These are phyloP conservation scores for Catharanthus roseus DNA, from an alignment of 257 asterid species.

Conservation along the genomic window DNA sequence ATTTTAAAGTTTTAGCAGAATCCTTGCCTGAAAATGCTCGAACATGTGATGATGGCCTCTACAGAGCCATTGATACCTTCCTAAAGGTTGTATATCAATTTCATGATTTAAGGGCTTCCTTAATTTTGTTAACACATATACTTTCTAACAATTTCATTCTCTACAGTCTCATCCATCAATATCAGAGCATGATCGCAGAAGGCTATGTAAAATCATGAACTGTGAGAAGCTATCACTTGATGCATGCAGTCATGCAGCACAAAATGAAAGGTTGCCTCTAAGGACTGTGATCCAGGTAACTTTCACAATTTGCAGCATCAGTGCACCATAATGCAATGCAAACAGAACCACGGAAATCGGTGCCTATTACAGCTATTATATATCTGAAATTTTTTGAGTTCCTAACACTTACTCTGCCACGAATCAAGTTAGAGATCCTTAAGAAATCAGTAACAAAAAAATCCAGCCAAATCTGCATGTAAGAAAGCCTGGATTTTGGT, in stretches of 20 bases:
- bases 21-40: constrained; percentile 60
- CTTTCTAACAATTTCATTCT: constrained; percentile 9
- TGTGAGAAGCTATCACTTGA: constrained; percentile 76
- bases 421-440: not conserved
- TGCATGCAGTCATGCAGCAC: constrained; percentile 85
- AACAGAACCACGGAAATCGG: not conserved
- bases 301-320: constrained; percentile 1
- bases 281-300: constrained; percentile 77
- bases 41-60: constrained; percentile 66
- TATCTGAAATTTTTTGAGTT: constrained; percentile 1
- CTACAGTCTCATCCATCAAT: constrained; percentile 62
- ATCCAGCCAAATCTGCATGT: no score
- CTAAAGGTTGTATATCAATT: constrained; percentile 66
- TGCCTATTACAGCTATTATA: not conserved
- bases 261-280: constrained; percentile 82
- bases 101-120: constrained; percentile 3
- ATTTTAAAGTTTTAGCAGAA: constrained; percentile 66
- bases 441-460: no score
- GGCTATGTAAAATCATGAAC: constrained; percentile 72
- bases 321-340: not conserved
- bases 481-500: no score
- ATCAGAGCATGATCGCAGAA: constrained; percentile 67
- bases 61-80: constrained; percentile 75
- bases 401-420: not conserved
- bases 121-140: not conserved